phyloP scores from a whole-genome alignment of 805 yeast species.

The Saturnispora sekii region DNA sequence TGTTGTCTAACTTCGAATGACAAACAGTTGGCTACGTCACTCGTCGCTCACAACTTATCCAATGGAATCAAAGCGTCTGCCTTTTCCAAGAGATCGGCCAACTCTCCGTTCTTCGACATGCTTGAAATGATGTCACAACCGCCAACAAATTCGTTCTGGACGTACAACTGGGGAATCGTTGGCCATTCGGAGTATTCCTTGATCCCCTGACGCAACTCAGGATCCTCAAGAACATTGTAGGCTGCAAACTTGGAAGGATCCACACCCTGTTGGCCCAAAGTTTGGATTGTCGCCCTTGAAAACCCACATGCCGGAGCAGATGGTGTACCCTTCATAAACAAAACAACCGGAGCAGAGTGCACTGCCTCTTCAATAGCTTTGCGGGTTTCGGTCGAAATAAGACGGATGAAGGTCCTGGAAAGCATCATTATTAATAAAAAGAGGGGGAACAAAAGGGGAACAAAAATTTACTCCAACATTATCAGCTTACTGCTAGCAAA shows the following conservation, averaged over 20 bases:
- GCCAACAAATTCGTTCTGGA: slow-evolving; percentile 85
- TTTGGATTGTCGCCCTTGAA: slow-evolving; percentile 87
- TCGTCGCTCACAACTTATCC: slow-evolving; percentile 32
- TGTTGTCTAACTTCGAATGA: too few species aligned
- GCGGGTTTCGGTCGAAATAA: slow-evolving; percentile 66
- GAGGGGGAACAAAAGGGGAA: background rate
- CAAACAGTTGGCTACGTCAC: too few species aligned
- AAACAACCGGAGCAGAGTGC: slow-evolving; percentile 82
- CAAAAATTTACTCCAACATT: background rate
- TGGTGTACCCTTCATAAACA: slow-evolving; percentile 98
- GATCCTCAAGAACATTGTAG: slow-evolving; percentile 90
- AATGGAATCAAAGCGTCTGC: slow-evolving; percentile 75
- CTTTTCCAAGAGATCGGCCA: slow-evolving; percentile 71
- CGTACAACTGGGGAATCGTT: slow-evolving; percentile 93
- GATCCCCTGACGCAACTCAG: slow-evolving; percentile 88
- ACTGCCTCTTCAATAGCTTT: slow-evolving; percentile 83
- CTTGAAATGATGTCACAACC: slow-evolving; percentile 93
- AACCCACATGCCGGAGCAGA: slow-evolving; percentile 98
- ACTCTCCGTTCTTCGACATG: slow-evolving; percentile 89
- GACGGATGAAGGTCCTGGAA: slow-evolving; percentile 17
- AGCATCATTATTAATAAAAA: background rate
- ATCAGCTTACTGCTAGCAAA: too few species aligned
- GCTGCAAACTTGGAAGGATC: slow-evolving; percentile 96
- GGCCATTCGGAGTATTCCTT: slow-evolving; percentile 98
- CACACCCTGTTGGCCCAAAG: slow-evolving; percentile 93